Conservation (phyloP, 2,329 filamentous ascomycete species). For the Gliomastix tumulicola region DNA sequence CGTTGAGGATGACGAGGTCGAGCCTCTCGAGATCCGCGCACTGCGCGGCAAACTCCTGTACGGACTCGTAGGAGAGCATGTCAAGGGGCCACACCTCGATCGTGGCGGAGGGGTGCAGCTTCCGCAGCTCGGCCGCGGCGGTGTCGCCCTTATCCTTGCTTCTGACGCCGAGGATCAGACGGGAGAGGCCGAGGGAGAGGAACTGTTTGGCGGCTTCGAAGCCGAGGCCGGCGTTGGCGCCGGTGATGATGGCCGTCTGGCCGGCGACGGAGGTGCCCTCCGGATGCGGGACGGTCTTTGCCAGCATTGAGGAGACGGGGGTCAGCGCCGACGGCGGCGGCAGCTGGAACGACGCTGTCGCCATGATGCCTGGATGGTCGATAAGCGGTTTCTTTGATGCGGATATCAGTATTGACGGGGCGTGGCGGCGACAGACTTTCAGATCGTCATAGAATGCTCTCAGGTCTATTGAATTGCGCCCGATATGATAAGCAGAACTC, state of each 20-base stretch:
- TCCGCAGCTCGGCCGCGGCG: background rate
- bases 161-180: constrained; percentile 24
- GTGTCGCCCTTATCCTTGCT: constrained; percentile 4
- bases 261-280: constrained; percentile 15
- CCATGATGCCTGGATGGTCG: too few relatives aligned
- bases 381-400: too few relatives aligned
- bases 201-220: constrained; percentile 23
- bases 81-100: constrained; percentile 19
- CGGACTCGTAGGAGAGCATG: constrained; percentile 25
- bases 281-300: too few relatives aligned
- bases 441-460: too few relatives aligned
- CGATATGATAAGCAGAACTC: too few relatives aligned
- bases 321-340: too few relatives aligned
- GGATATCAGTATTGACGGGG: too few relatives aligned
- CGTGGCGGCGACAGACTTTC: too few relatives aligned
- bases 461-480: too few relatives aligned
- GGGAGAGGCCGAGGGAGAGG: constrained; percentile 9
- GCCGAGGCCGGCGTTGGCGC: constrained; percentile 24
- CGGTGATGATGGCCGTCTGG: constrained; percentile 24
- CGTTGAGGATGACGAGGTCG: constrained; percentile 27
- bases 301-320: too few relatives aligned
- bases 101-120: background rate
- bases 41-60: constrained; percentile 23
- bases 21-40: constrained; percentile 20
- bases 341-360: too few relatives aligned